Base-by-base conservation (phyloP, 2,329 filamentous ascomycete genomes). In the Dothistroma septosporum region DNA sequence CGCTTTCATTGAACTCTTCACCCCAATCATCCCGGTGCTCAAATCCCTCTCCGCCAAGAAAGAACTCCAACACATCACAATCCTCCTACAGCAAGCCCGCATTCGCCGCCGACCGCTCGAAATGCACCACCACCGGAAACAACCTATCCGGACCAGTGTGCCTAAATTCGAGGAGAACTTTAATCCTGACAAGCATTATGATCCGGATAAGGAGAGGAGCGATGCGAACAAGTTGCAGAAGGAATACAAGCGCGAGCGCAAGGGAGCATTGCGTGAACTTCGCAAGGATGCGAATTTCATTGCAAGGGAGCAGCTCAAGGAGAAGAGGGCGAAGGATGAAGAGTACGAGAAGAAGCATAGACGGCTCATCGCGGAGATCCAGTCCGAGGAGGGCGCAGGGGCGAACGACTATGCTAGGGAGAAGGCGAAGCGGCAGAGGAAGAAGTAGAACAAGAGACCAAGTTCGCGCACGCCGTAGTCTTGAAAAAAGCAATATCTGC, bases 281-380 rank as follows among this genome's bases (percentile, higher is more conserved):
- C 85, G 94, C 73, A 97, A 97, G 82, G 95, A 99, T 71, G 90
- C 92, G 58, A 91, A 89, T 75, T 97, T 99, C 73, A 86, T 97
- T 79, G 91, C 92, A 35, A 83, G 93, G 68, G 92, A 97, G 83
- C 90, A 90, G 76, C 81, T 99, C 71, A 85, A 86, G 70, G 83
- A 95, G 80, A 97, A 97, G 87, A 96, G 92, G 83, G 90, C 90
- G 79, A 88, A 86, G 79, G 94, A 97, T 80, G 86, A 85, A 60
- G 92, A 90, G 66, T 97, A 99, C 81, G 93, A 97, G 82, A 90
- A 90, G 82, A 97, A 97, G 83, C 96, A 93, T 81, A 90, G 89
- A 82, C 85, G 89, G 66, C 81, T 99, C 62, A 86, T 97, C 68
- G 90, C 92, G 10, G 92, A 97, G 83, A 97, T 99, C 70, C 93